A percentile compares a stretch with the other conserved stretches of the same genome.
Conservation (phyloP, 2,329 filamentous ascomycete genomes). For the Calonectria pauciramosa region DNA sequence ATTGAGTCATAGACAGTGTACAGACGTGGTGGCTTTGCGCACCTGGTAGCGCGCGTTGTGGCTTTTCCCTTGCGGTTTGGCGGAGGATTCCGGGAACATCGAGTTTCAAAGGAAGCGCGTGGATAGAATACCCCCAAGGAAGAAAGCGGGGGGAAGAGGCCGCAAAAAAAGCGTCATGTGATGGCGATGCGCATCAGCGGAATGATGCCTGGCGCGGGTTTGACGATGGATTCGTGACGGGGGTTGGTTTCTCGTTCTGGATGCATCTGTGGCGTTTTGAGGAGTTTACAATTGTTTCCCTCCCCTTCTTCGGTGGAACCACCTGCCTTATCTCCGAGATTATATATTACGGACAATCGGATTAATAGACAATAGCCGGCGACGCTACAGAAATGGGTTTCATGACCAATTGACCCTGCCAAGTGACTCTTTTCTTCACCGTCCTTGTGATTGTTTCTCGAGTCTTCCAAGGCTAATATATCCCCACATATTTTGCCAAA, state of each 20-base stretch:
- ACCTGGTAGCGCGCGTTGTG: not conserved
- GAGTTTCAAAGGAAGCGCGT: not conserved
- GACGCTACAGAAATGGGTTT: not conserved
- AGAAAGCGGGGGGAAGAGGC: not conserved
- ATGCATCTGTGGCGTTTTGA: slow-evolving; percentile 6
- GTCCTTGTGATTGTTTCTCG: not conserved
- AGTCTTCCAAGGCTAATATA: not conserved
- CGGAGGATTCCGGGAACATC: not conserved
- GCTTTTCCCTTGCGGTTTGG: not conserved
- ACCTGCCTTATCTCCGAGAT: slow-evolving; percentile 1
- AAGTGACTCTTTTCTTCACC: not conserved
- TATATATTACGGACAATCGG: not conserved
- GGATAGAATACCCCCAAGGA: not conserved
- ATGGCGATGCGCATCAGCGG: slow-evolving; percentile 5
- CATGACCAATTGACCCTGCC: not conserved
- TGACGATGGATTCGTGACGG: not conserved
- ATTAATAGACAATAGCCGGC: not conserved
- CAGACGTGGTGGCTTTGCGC: not conserved
- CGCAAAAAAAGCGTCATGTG: not conserved
- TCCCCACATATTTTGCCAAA: not conserved
- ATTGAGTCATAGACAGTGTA: not conserved
- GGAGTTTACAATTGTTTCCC: not conserved
- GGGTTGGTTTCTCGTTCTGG: not conserved
- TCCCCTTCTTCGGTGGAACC: not conserved
- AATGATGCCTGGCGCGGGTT: not conserved